A percentile compares a stretch with the other conserved stretches of the same genome.
Conservation (phyloP, 306 rosid species). For the Geum urbanum region DNA sequence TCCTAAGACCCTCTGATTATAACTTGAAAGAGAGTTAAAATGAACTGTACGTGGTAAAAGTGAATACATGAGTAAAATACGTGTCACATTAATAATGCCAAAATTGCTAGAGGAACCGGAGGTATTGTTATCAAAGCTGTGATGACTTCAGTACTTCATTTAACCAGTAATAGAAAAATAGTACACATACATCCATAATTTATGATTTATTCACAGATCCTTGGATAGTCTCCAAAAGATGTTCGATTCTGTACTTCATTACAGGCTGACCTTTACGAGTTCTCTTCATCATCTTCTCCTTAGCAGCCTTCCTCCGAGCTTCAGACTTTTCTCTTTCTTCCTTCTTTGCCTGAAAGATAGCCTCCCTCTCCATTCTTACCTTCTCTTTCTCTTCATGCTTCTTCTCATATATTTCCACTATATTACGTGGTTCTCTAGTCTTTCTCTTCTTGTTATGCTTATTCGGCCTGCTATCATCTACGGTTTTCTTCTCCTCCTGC, state of each 20-base stretch:
- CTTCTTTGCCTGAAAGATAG: constrained; percentile 40
- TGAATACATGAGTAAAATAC: not conserved
- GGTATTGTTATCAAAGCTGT: not conserved
- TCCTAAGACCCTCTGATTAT: not conserved
- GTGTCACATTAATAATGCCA: not conserved
- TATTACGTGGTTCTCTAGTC: constrained; percentile 35
- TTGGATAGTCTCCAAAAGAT: constrained; percentile 68
- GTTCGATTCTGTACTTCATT: constrained; percentile 78
- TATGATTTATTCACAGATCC: constrained; percentile 30
- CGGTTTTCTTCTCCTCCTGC: constrained; percentile 43
- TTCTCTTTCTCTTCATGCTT: constrained; percentile 55
- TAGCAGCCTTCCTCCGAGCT: constrained; percentile 50
- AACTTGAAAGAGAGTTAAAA: not conserved
- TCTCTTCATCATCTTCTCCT: constrained; percentile 65
- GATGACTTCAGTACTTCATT: not conserved
- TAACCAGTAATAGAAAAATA: not conserved
- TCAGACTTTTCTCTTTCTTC: constrained; percentile 52
- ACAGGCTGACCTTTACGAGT: constrained; percentile 77
- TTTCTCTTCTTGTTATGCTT: constrained; percentile 28
- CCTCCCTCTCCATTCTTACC: constrained; percentile 63
- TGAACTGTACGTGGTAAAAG: not conserved
- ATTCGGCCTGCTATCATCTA: constrained; percentile 18
- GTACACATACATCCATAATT: not conserved
- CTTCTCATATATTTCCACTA: constrained; percentile 50
- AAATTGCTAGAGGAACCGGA: not conserved